Conservation (phyloP, 345 rosid species). For the Eutrema japonicum region DNA sequence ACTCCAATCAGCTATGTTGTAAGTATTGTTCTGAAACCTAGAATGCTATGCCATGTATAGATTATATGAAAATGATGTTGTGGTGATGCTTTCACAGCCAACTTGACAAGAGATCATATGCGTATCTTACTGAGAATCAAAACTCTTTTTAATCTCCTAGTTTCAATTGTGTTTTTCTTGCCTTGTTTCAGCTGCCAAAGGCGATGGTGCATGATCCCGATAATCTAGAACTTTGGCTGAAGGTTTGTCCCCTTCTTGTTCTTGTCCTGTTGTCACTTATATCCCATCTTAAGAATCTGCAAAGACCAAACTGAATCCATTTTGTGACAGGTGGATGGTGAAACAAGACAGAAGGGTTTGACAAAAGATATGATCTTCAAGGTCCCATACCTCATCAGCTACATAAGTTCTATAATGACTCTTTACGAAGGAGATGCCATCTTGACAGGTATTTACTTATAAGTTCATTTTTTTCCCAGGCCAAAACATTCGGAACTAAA, state of each 20-base stretch:
- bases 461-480: background rate
- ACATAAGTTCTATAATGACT: conserved; percentile 92
- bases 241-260: conserved; percentile 54
- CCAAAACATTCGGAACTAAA: background rate
- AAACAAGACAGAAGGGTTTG: conserved; percentile 77
- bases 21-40: conserved; percentile 41
- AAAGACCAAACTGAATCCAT: conserved; percentile 11
- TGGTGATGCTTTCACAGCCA: conserved; percentile 17
- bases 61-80: background rate
- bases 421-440: conserved; percentile 92
- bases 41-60: background rate
- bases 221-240: conserved; percentile 89
- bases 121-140: background rate
- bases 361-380: conserved; percentile 93
- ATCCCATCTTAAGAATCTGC: background rate
- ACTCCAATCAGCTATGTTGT: conserved; percentile 91
- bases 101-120: conserved; percentile 18
- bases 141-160: background rate
- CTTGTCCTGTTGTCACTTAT: conserved; percentile 6
- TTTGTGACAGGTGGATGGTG: conserved; percentile 73
- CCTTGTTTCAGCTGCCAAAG: conserved; percentile 59
- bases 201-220: conserved; percentile 74
- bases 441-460: conserved; percentile 68
- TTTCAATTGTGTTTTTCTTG: conserved; percentile 16
- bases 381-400: conserved; percentile 84